Percentiles rank a stretch among this genome's conserved stretches.
phyloP scores from a whole-genome alignment of 306 rosid genomes.

The Cicer bijugum region DNA sequence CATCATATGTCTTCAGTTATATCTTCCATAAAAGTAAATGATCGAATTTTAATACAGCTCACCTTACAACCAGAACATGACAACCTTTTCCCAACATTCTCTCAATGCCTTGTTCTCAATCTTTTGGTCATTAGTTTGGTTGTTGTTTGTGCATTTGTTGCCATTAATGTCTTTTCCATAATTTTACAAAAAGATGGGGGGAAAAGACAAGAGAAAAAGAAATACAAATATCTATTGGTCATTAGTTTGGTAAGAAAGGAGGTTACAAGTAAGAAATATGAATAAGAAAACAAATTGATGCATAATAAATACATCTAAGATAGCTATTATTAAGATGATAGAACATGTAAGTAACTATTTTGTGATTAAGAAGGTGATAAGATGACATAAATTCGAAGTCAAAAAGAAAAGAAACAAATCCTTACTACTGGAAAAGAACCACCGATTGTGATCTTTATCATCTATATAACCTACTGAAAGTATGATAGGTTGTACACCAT shows the following conservation, averaged over 20 bases:
- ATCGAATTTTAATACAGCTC: slow-evolving; percentile 1
- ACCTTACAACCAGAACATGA: background rate
- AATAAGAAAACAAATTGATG: slow-evolving; percentile 13
- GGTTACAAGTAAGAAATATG: background rate
- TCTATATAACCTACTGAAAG: slow-evolving; percentile 5
- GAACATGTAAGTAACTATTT: background rate
- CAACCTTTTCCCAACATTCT: slow-evolving; percentile 12
- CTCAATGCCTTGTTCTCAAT: slow-evolving; percentile 2
- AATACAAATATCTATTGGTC: background rate
- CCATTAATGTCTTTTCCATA: background rate
- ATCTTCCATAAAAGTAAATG: background rate
- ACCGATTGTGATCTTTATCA: background rate
- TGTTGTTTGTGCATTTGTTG: slow-evolving; percentile 6
- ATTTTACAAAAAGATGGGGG: background rate
- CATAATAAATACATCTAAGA: background rate
- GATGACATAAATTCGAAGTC: background rate
- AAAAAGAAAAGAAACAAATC: background rate
- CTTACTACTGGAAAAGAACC: background rate
- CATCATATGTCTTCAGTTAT: slow-evolving; percentile 7
- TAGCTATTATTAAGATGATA: background rate
- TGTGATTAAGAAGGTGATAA: slow-evolving; percentile 8
- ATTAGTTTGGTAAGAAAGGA: background rate
- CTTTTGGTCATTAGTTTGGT: background rate
- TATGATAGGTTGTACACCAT: slow-evolving; percentile 4
- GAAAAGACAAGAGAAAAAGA: background rate